phyloP scores from a whole-genome alignment of 768 basidiomycete species.

The Crassisporium funariophilum region DNA sequence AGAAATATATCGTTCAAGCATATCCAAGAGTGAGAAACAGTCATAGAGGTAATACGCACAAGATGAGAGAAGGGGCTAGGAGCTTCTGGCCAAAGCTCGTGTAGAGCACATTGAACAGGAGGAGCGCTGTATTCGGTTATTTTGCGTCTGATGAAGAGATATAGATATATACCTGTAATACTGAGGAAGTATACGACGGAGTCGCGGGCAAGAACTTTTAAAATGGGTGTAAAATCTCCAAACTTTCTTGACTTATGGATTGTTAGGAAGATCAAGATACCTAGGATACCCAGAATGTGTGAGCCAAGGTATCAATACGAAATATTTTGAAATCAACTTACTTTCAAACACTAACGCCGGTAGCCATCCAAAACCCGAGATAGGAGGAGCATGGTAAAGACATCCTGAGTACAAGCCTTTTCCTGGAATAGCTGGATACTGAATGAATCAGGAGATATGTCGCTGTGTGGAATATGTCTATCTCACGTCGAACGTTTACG shows the following conservation, averaged over 20 bases:
- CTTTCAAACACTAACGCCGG: background rate
- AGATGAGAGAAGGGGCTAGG: slow-evolving; percentile 21
- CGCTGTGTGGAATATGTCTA: no score
- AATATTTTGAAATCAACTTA: background rate
- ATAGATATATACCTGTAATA: slow-evolving; percentile 19
- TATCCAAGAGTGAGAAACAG: background rate
- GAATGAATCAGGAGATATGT: background rate
- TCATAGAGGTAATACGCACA: slow-evolving; percentile 19
- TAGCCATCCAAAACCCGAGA: background rate
- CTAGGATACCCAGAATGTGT: slow-evolving; percentile 20
- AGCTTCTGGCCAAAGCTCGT: slow-evolving; percentile 19
- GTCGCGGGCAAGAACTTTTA: slow-evolving; percentile 22
- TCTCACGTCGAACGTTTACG: no score
- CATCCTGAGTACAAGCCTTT: background rate
- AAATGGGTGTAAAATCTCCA: slow-evolving; percentile 15
- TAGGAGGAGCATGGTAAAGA: background rate
- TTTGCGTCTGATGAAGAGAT: background rate
- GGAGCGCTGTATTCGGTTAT: background rate
- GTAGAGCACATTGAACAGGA: slow-evolving; percentile 2
- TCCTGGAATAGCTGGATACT: slow-evolving; percentile 1
- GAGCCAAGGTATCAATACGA: slow-evolving; percentile 6
- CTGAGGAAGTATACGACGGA: slow-evolving; percentile 23
- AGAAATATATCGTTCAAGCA: no score
- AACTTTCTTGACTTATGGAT: slow-evolving; percentile 16
- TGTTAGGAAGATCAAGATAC: slow-evolving; percentile 19